A percentile compares a stretch with the other conserved stretches of the same genome.
Conservation (phyloP, 495 filamentous ascomycete genomes). For the Aspergillus sclerotiicarbonarius region DNA sequence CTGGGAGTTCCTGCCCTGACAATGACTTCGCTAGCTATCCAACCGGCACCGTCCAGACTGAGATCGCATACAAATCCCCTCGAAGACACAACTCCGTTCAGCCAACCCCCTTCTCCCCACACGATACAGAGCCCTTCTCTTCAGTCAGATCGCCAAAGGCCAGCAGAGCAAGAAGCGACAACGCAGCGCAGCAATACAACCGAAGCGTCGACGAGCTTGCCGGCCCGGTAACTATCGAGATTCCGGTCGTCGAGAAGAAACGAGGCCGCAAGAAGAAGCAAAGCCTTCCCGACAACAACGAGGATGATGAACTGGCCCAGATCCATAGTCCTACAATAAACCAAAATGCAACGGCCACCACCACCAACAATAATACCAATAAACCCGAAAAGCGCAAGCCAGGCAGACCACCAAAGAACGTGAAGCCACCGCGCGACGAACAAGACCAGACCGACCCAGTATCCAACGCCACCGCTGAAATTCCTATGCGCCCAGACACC, state of each 20-base stretch:
- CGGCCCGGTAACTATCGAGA: constrained; percentile 21
- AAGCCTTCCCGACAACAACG: constrained; percentile 21
- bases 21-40: constrained; percentile 10
- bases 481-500: not conserved
- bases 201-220: constrained; percentile 34
- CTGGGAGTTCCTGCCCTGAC: constrained; percentile 3
- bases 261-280: constrained; percentile 36
- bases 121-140: constrained; percentile 44
- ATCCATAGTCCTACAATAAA: not conserved
- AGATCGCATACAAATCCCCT: constrained; percentile 15
- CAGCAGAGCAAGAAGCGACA: constrained; percentile 28
- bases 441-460: not conserved
- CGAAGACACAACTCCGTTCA: constrained; percentile 31
- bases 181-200: constrained; percentile 21
- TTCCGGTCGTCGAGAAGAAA: constrained; percentile 30
- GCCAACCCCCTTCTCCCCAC: constrained; percentile 28
- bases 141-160: constrained; percentile 27
- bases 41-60: constrained; percentile 8
- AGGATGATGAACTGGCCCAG: constrained; percentile 34
- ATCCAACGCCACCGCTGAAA: not conserved
- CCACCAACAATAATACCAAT: constrained; percentile 1
- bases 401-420: constrained; percentile 23
- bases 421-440: constrained; percentile 9
- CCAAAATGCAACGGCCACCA: not conserved
- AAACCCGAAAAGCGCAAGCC: constrained; percentile 24